These are phyloP conservation scores for Collybia sp. DNA, from an alignment of 768 basidiomycete genomes.

Conservation along the genomic window DNA sequence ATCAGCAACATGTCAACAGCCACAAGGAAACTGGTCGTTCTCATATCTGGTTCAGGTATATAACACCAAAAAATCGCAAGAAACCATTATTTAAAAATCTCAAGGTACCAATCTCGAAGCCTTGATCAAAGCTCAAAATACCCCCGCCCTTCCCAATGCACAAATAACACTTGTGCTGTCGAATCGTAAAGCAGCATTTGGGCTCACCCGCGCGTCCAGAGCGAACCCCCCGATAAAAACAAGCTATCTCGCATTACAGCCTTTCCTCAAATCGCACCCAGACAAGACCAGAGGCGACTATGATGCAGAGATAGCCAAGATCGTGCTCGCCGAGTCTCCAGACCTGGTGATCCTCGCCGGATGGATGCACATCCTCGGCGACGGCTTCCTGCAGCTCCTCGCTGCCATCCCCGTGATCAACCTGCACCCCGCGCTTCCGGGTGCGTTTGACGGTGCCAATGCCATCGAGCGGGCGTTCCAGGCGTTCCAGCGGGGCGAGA, in stretches of 20 bases:
- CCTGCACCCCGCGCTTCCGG: slow-evolving; percentile 92
- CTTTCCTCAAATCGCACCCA: slow-evolving; percentile 71
- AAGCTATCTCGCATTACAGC: slow-evolving; percentile 77
- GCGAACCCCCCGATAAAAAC: slow-evolving; percentile 79
- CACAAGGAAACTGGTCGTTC: slow-evolving; percentile 34
- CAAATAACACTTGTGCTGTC: slow-evolving; percentile 82
- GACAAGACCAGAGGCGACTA: slow-evolving; percentile 79
- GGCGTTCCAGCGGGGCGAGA: slow-evolving; percentile 81
- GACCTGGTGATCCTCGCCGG: slow-evolving; percentile 94
- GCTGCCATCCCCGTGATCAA: slow-evolving; percentile 81
- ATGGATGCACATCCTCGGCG: slow-evolving; percentile 96
- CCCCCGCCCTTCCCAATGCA: slow-evolving; percentile 66
- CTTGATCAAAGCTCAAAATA: slow-evolving; percentile 82
- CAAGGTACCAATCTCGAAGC: slow-evolving; percentile 95
- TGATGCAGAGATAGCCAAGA: slow-evolving; percentile 73
- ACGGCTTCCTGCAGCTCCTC: slow-evolving; percentile 70
- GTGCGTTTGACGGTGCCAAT: slow-evolving; percentile 93
- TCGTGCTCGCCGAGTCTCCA: slow-evolving; percentile 59
- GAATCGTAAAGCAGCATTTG: slow-evolving; percentile 88
- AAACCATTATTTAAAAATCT: slow-evolving; percentile 4
- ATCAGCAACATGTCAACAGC: not conserved
- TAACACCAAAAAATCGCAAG: slow-evolving; percentile 5
- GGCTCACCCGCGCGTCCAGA: slow-evolving; percentile 72
- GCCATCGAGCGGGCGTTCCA: slow-evolving; percentile 88
- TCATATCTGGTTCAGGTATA: slow-evolving; percentile 54